Conservation (phyloP, 2,329 filamentous ascomycete species). For the Monilinia fructigena region DNA sequence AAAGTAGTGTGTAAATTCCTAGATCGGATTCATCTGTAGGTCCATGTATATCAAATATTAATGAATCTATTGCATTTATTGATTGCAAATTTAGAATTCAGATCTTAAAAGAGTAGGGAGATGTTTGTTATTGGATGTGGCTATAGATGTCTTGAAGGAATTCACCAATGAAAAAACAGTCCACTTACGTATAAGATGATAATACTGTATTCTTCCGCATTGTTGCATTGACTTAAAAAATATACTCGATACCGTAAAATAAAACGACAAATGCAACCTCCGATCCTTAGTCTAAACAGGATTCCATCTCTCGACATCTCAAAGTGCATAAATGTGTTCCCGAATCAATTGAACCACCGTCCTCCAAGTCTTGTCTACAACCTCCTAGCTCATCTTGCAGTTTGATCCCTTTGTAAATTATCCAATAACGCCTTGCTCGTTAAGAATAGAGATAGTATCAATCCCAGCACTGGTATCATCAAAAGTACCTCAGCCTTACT, state of each 20-base stretch:
- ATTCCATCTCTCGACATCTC: background rate
- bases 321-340: background rate
- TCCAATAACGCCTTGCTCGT: slow-evolving; percentile 6
- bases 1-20: no score
- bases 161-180: background rate
- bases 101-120: no score
- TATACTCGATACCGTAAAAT: background rate
- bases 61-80: no score
- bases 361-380: slow-evolving; percentile 8
- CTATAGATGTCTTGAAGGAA: no score
- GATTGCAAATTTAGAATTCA: no score
- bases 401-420: background rate
- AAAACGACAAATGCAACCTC: background rate
- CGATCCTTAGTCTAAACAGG: slow-evolving; percentile 1
- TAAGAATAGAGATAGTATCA: slow-evolving; percentile 8
- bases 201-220: background rate
- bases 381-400: background rate
- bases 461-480: background rate
- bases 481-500: background rate
- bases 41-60: no score
- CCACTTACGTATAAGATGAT: background rate
- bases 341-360: background rate
- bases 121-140: no score
- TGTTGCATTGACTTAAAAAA: slow-evolving; percentile 4
- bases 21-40: no score